Evolutionary conservation across 225 moss, liverwort and hornwort species (phyloP).

Genomic region (Physcomitrellopsis africana): DNA sequence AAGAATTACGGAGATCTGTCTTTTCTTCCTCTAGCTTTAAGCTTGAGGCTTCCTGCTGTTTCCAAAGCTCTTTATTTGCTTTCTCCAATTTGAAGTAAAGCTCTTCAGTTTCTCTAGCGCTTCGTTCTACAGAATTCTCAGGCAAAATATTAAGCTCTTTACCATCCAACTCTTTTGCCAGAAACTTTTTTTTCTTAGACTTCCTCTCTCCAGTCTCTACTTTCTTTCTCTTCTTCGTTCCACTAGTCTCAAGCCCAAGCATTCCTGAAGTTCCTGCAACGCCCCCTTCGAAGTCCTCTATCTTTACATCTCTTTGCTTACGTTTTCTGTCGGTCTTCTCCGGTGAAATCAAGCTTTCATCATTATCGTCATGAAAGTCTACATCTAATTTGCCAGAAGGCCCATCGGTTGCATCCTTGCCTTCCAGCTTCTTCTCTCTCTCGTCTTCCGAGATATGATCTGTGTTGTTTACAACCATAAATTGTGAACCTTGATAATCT

Average conservation of each 20-base stretch:
- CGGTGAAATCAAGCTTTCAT: constrained; percentile 21
- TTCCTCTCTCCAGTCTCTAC: constrained; percentile 21
- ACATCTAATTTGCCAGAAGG: neutral
- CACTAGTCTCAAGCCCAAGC: constrained; percentile 25
- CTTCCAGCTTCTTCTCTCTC: constrained; percentile 16
- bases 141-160: constrained; percentile 29
- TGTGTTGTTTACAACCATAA: constrained; percentile 43
- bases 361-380: neutral
- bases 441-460: constrained; percentile 33
- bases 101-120: constrained; percentile 66
- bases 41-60: constrained; percentile 34
- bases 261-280: constrained; percentile 23
- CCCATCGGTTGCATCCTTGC: constrained; percentile 26
- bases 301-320: constrained; percentile 22
- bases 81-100: constrained; percentile 55
- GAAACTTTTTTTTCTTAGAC: constrained; percentile 32
- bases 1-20: constrained; percentile 3
- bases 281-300: constrained; percentile 23
- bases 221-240: constrained; percentile 34
- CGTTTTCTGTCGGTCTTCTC: constrained; percentile 24
- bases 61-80: constrained; percentile 30
- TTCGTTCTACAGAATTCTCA: constrained; percentile 52
- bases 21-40: constrained; percentile 31
- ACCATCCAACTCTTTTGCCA: constrained; percentile 20
- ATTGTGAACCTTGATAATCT: constrained; percentile 32